Conservation (phyloP, 192 early-diverging fungal genomes). For the Rhizoclosmatium sp. region DNA sequence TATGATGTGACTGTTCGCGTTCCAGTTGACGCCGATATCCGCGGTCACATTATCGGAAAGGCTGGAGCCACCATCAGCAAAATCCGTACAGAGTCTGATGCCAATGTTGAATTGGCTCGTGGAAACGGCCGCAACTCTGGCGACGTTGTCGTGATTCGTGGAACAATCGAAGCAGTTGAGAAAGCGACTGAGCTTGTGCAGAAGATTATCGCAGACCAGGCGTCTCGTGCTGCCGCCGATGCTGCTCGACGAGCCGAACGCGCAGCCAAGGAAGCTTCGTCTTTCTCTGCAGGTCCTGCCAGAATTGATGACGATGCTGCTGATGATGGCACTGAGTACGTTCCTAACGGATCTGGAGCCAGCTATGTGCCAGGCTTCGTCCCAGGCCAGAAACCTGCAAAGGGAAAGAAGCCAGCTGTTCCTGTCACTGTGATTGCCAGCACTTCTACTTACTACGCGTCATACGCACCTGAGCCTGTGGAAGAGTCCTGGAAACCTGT, state of each 20-base stretch:
- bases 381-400: constrained; percentile 11
- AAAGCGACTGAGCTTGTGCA: constrained; percentile 38
- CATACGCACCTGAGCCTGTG: not conserved
- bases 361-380: constrained; percentile 29
- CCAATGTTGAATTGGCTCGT: constrained; percentile 63
- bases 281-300: constrained; percentile 16
- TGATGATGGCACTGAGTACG: not conserved
- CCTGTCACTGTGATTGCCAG: constrained; percentile 22
- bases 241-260: constrained; percentile 31
- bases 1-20: constrained; percentile 56
- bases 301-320: constrained; percentile 44
- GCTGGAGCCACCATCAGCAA: constrained; percentile 73
- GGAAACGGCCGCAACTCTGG: not conserved
- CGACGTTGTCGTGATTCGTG: constrained; percentile 49
- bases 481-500: constrained; percentile 36
- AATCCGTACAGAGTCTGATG: constrained; percentile 72
- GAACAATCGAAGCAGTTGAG: constrained; percentile 39
- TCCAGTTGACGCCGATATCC: constrained; percentile 41
- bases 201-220: constrained; percentile 45
- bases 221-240: constrained; percentile 25
- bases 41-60: constrained; percentile 79
- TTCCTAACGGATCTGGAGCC: not conserved
- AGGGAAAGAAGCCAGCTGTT: constrained; percentile 38
- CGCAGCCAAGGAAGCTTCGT: constrained; percentile 2
- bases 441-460: constrained; percentile 23